These are phyloP conservation scores for Mucor racemosus DNA, from an alignment of 371 early-diverging fungal species.

Conservation along the genomic window DNA sequence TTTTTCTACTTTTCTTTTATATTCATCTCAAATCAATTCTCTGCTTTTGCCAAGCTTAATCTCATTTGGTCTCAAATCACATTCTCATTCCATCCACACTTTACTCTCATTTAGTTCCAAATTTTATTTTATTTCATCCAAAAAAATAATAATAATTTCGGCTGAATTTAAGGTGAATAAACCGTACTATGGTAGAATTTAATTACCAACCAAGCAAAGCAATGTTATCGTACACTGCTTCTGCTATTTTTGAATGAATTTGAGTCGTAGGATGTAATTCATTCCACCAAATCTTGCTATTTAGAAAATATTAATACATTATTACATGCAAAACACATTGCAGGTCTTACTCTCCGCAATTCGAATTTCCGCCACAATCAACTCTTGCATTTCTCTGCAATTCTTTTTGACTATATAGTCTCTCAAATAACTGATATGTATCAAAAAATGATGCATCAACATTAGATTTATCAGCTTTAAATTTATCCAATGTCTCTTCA, in stretches of 20 bases:
- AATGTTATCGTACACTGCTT: constrained; percentile 5
- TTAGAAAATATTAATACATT: neutral
- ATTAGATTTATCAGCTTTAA: neutral
- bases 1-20: too few relatives aligned
- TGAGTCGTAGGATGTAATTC: constrained; percentile 17
- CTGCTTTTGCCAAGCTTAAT: too few relatives aligned
- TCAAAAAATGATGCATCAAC: constrained; percentile 10
- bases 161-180: too few relatives aligned
- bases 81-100: too few relatives aligned
- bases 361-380: constrained; percentile 2
- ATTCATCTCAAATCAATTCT: too few relatives aligned
- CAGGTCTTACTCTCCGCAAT: constrained; percentile 19
- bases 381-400: neutral
- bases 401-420: neutral
- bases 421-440: constrained; percentile 5
- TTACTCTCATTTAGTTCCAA: too few relatives aligned
- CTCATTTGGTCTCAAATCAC: too few relatives aligned
- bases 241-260: constrained; percentile 16
- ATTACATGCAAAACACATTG: neutral
- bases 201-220: constrained; percentile 9
- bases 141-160: too few relatives aligned
- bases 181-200: neutral
- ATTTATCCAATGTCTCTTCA: neutral
- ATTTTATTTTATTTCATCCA: too few relatives aligned
- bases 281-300: constrained; percentile 29